Evolutionary conservation across 1,139 yeast genomes (phyloP), one percentile per base, ranked within the genome.

Genomic region (Nakaseomyces kungkrabaensis): DNA sequence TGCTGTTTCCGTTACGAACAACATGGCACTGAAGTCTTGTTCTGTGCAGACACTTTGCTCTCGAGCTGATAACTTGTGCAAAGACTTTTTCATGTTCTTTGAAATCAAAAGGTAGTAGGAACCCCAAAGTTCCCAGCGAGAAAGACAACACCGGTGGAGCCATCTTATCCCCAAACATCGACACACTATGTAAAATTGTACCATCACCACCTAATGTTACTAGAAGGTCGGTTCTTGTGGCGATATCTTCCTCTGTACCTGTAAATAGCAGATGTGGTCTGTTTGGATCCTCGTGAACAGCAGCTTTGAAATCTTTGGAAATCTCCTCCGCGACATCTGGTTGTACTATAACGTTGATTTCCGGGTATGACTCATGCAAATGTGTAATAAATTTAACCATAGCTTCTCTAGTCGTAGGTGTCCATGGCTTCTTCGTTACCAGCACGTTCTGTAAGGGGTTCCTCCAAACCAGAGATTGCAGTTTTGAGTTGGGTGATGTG

Each of bases 181-280:
- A 73, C 0, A 78, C 77, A 0, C 90, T 92, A 52, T 85, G 77
- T 46, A 90, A 68, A 54, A 90, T 88, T 0, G 97, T 90, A 9
- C 97, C 98, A 65, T 90, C 98, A 10, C 98, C 98, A 8, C 97
- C 97, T 37, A 90, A 68, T 0, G 97, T 86, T 11, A 90, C 88
- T 43, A 90, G 69, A 46, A 89, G 67, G 62, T 90, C 97, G 0
- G 81, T 68, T 51, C 72, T 72, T 3, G 65, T 56, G 2, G 80
- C 76, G 31, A 89, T 79, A 5, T 81, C 84, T 8, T 71, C 69
- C 11, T 70, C 68, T 1, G 73, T 62, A 0, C 95, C 95, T 0
- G 92, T 79, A 62, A 73, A 83, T 1, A 79, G 57, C 4, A 68
- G 57, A 51, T 69, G 69, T 2, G 65, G 66, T 40, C 59, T 58